phyloP scores from a whole-genome alignment of 176 grass and related monocot species.

The Oryza officinalis region DNA sequence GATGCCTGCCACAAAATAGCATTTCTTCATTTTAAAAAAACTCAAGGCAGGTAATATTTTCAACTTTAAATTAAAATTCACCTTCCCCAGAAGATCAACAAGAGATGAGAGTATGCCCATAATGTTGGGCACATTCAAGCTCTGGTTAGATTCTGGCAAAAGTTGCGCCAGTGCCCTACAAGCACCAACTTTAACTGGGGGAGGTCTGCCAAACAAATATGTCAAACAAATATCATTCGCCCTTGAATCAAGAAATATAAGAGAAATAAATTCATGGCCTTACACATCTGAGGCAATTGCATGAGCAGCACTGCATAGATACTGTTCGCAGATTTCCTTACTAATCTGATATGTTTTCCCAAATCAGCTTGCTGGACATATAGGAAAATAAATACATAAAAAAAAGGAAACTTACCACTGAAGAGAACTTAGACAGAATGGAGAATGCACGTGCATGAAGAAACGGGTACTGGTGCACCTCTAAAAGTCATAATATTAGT shows the following conservation, averaged over 20 bases:
- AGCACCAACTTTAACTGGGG: conserved; percentile 96
- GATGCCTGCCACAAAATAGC: conserved; percentile 63
- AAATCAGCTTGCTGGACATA: conserved; percentile 37
- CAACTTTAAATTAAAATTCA: conserved; percentile 42
- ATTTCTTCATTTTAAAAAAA: conserved; percentile 22
- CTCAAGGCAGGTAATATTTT: conserved; percentile 26
- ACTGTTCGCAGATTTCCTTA: conserved; percentile 65
- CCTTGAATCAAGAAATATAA: conserved; percentile 29
- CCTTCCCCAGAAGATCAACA: conserved; percentile 77
- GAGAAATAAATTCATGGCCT: conserved; percentile 36
- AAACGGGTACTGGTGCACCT: conserved; percentile 73
- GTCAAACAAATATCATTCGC: conserved; percentile 32
- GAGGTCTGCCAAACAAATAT: conserved; percentile 59
- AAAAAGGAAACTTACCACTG: conserved; percentile 54
- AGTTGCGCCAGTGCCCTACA: conserved; percentile 76
- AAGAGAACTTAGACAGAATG: conserved; percentile 71
- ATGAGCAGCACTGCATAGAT: conserved; percentile 63
- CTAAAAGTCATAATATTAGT: conserved; percentile 53
- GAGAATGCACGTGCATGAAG: conserved; percentile 89
- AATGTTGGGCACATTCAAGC: conserved; percentile 57
- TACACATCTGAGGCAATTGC: conserved; percentile 89
- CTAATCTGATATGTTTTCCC: conserved; percentile 60
- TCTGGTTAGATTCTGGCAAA: conserved; percentile 58
- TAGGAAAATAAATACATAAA: conserved; percentile 14
- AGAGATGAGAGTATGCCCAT: conserved; percentile 83